Evolutionary conservation across 176 grass and related monocot species (phyloP), one percentile per base, ranked within the genome.

Genomic region (Chloris gayana): DNA sequence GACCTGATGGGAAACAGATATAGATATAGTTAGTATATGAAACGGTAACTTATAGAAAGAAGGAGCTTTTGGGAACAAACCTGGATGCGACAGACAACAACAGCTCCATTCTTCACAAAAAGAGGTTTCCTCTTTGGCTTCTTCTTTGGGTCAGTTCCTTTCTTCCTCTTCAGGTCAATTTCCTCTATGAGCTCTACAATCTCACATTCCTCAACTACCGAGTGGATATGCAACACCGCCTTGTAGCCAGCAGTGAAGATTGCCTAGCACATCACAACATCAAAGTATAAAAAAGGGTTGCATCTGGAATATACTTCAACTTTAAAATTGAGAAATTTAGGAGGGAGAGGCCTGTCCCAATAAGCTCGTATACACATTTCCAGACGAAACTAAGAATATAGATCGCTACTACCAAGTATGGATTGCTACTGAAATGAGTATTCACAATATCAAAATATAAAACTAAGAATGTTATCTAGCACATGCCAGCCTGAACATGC

Each of bases 61-160:
- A 67, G 15, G 26, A 14, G 74, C 46, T 58, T 34, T 64, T 9
- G 37, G 29, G 62, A 47, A n/a, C 24, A 47, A 89, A 89, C 91
- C 91, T 93, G 84, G 72, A 93, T 27, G 15, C 83, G 58, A 59
- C 91, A 93, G 51, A 93, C 87, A 86, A 93, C 91, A 84, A 87
- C 80, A 84, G 91, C 91, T 69, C 91, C 91, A 78, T 89, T 93
- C 80, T 93, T 93, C 68, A 89, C 87, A 84, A 93, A 93, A 84
- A 89, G 91, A 47, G 87, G 87, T 47, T 87, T 93, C 54, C 80
- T 86, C 73, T 87, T 89, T 72, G 84, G 76, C 72, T 71, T 89
- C 72, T 84, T 93, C 69, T 84, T 89, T 80, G 88, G 71, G 44
- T 91, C 92, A 59, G 80, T 71, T 68, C 88, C 91, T 80, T 89